A percentile compares a stretch with the other conserved stretches of the same genome.
Evolutionary conservation across 768 basidiomycete genomes (phyloP).

Genomic region (Leccinum uliginosum): DNA sequence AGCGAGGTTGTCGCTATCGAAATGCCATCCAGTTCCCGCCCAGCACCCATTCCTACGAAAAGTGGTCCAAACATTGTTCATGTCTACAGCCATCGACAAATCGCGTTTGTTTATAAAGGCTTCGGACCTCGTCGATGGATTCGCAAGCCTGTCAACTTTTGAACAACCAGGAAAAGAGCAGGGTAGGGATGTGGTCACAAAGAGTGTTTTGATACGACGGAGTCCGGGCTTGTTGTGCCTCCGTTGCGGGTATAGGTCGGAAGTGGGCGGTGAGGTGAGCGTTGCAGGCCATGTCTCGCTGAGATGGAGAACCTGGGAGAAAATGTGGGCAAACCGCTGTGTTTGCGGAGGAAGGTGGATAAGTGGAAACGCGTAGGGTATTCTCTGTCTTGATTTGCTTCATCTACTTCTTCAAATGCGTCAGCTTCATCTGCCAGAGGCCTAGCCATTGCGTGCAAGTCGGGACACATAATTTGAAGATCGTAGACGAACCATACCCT

Average conservation of each 20-base stretch:
- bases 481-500: conserved; percentile 55
- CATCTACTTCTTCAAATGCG: background rate
- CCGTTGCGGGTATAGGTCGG: conserved; percentile 59
- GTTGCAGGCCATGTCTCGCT: conserved; percentile 33
- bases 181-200: conserved; percentile 59
- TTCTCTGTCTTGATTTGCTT: background rate
- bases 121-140: conserved; percentile 62
- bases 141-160: conserved; percentile 39
- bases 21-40: conserved; percentile 50
- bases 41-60: conserved; percentile 42
- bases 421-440: background rate
- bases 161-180: conserved; percentile 38
- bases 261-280: conserved; percentile 34
- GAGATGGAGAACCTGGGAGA: conserved; percentile 62
- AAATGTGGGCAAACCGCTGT: conserved; percentile 54
- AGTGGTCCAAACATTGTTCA: conserved; percentile 43
- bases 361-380: conserved; percentile 13
- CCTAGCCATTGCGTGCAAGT: background rate
- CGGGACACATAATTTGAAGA: conserved; percentile 23
- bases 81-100: conserved; percentile 54
- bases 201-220: conserved; percentile 44
- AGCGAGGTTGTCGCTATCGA: conserved; percentile 48
- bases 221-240: conserved; percentile 45
- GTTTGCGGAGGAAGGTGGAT: conserved; percentile 71
- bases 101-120: conserved; percentile 70